Base-by-base conservation (phyloP, 2,329 filamentous ascomycete genomes). In the Cytospora mali region DNA sequence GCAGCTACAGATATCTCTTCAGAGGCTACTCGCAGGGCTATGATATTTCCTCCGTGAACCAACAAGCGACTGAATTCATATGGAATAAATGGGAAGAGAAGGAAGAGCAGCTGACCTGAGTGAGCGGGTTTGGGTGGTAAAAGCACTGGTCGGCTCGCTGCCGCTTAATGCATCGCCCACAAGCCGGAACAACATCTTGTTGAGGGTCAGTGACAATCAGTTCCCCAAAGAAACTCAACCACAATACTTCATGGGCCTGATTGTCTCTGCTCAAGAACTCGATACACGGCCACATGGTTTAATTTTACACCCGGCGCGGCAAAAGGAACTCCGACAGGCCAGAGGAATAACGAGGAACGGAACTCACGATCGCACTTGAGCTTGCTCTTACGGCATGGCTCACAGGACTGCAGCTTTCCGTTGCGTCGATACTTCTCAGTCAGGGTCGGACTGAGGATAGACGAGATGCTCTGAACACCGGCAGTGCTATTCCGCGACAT, bases 351-450 rank as follows among this genome's bases (percentile, higher is more conserved):
- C 4, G 42, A 28, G 58, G 35, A 27, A 54, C 50, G 58, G 27
- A 49, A 54, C 58, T 60, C 58, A 60, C 58, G 74, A 63, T 75
- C 73, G 64, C 73, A 75, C 56, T 69, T 69, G 35, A 75, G 67
- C 64, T 75, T 75, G 57, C 71, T 73, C 66, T 72, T 72, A 59
- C 74, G 72, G 68, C 69, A 71, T 55, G 70, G 70, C 64, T 74
- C 72, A 39, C 72, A 74, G 27, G 72, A 75, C 67, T 75, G 74
- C 28, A 75, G 60, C 66, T 74, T 75, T 18, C 74, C 73, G 63
- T 75, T 75, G 23, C 74, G 71, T 50, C 74, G 68, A 54, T 75
- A 74, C 57, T 69, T 74, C 29, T 68, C 69, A 14, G 71, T 74
- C 46, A 74, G 58, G 55, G 59, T 54, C 21, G 58, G 33, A 33